phyloP scores from a whole-genome alignment of 2,329 filamentous ascomycete species.

The Meredithiella fracta region DNA sequence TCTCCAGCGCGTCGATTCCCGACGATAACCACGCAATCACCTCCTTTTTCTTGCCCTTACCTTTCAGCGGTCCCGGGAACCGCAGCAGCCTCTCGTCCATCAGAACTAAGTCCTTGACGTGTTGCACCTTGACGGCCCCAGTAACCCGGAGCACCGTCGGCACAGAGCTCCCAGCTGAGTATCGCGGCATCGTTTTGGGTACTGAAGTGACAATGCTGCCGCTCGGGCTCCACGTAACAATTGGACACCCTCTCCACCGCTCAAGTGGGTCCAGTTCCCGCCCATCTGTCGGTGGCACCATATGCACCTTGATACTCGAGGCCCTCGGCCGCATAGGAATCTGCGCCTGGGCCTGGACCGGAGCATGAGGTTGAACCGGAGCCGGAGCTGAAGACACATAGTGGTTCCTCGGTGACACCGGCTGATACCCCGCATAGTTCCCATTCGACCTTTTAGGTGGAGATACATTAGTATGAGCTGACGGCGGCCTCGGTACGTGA shows the following conservation, averaged over 20 bases:
- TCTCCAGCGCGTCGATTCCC: slow-evolving; percentile 61
- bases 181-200: slow-evolving; percentile 75
- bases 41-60: slow-evolving; percentile 93
- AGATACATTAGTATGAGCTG: slow-evolving; percentile 31
- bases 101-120: slow-evolving; percentile 56
- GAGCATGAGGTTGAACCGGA: background rate
- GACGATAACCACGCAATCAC: slow-evolving; percentile 61
- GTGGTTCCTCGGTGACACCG: slow-evolving; percentile 6
- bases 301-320: slow-evolving; percentile 38
- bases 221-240: slow-evolving; percentile 78
- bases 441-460: slow-evolving; percentile 38
- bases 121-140: slow-evolving; percentile 66
- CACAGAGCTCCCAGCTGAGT: slow-evolving; percentile 52
- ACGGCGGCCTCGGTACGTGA: slow-evolving; percentile 8
- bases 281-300: slow-evolving; percentile 47
- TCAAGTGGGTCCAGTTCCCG: slow-evolving; percentile 61
- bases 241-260: slow-evolving; percentile 77
- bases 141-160: slow-evolving; percentile 70
- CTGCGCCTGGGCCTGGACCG: slow-evolving; percentile 3
- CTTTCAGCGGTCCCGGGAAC: slow-evolving; percentile 79
- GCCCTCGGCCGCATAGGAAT: slow-evolving; percentile 30
- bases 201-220: slow-evolving; percentile 72
- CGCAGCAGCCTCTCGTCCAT: slow-evolving; percentile 55
- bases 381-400: slow-evolving; percentile 17
- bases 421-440: slow-evolving; percentile 26